Percentiles rank a stretch among this genome's conserved stretches.
phyloP scores from a whole-genome alignment of 176 grass and related monocot species.

The Metroxylon sagu region DNA sequence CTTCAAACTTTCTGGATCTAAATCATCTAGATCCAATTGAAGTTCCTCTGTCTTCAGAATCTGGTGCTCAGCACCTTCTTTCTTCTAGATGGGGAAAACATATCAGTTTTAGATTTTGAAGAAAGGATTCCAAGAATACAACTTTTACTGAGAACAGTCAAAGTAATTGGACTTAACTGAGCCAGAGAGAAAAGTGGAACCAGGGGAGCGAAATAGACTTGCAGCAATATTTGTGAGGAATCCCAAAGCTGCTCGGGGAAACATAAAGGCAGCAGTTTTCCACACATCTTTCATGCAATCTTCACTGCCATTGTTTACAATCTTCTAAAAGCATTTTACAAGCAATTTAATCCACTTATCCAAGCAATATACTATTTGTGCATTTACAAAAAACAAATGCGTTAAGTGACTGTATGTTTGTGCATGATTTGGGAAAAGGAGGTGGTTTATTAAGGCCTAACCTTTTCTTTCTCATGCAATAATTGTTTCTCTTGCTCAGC shows the following conservation, averaged over 20 bases:
- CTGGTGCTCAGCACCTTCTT: conserved; percentile 36
- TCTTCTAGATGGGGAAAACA: conserved; percentile 18
- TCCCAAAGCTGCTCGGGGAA: conserved; percentile 46
- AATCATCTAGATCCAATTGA: conserved; percentile 26
- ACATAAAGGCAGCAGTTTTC: conserved; percentile 47
- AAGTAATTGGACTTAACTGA: conserved; percentile 25
- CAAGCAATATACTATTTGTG: not conserved
- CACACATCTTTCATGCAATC: conserved; percentile 37
- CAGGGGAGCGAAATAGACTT: conserved; percentile 43
- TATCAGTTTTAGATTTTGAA: too few relatives aligned
- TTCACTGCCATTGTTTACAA: conserved; percentile 45
- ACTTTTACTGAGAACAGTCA: not conserved
- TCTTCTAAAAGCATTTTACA: conserved; percentile 28
- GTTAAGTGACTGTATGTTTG: too few relatives aligned
- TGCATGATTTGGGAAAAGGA: too few relatives aligned
- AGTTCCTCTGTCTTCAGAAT: conserved; percentile 45
- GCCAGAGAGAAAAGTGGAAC: conserved; percentile 28
- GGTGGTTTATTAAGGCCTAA: not conserved
- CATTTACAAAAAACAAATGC: too few relatives aligned
- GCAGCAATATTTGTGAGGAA: conserved; percentile 58
- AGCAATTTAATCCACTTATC: conserved; percentile 8
- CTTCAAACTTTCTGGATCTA: conserved; percentile 20
- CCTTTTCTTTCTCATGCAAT: conserved; percentile 32
- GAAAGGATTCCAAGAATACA: too few relatives aligned
- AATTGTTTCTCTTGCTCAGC: conserved; percentile 43